Base-by-base conservation (phyloP, 768 basidiomycete species). In the Suillus americanus region DNA sequence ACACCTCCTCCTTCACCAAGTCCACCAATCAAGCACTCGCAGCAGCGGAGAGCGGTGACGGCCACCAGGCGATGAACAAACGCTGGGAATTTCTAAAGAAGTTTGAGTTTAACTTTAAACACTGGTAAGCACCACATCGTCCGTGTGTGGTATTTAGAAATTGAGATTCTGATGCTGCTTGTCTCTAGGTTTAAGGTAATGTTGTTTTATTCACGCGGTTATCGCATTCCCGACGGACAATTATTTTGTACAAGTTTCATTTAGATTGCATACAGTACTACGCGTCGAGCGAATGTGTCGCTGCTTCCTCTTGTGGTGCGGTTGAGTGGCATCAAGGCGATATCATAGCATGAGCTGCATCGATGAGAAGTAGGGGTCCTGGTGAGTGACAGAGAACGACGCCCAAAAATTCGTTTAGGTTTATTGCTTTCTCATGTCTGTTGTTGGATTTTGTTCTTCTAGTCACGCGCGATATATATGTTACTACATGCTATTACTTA, bases 71-170 rank as follows among this genome's bases (percentile, higher is more conserved):
- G 2, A 91, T 90, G 82, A 81, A 82, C 40, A 91, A 92, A 72
- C 83, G 95, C n/a, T 97, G 94, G 92, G 92, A 92, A 63, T 87
- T 94, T 4, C 9, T 35, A 9, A 80, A 82, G 62, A 94, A 94
- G 75, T 97, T 98, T 68, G 94, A 97, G 79, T 90, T 88, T 12
- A 94, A 97, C 73, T 98, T 97, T 75, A 92, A 95, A 70, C 94
- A 96, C 75, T 94, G 92, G 88, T 93, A 65, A 59, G 87, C 78
- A 48, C 45, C 41, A 46, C 60, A 13, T 55, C 62, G 66, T 41
- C 60, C 40, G 56, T 56, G 20, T 57, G 28, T n/a, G 18, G 41
- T 25, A 41, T 59, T 30, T 30, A 4, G 30, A 30, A 30, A 30
- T 40, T 69, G 5, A 9, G 5, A 16, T 37, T 41, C 55, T 46